These are phyloP conservation scores for Monosporascus cannonballus DNA, from an alignment of 2,329 filamentous ascomycete species.

Conservation along the genomic window DNA sequence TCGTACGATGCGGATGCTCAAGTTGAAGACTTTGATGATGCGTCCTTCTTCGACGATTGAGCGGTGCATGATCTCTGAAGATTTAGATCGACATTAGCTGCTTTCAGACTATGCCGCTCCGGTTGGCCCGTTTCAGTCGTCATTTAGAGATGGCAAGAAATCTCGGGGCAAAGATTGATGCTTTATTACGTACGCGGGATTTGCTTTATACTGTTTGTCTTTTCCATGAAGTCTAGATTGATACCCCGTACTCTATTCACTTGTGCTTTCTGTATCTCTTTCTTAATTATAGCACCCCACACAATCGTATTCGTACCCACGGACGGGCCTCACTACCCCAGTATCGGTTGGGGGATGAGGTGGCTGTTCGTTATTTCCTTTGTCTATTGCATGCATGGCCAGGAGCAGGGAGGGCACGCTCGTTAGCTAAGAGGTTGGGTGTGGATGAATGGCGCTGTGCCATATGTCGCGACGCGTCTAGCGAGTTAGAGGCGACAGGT, in stretches of 20 bases:
- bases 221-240: conserved; percentile 17
- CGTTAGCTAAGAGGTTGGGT: not conserved
- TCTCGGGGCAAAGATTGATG: conserved; percentile 8
- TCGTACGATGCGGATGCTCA: conserved; percentile 58
- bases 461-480: not conserved
- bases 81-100: not conserved
- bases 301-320: not conserved
- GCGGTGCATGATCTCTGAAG: not conserved
- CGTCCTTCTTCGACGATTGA: conserved; percentile 50
- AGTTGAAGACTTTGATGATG: conserved; percentile 53
- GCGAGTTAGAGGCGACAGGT: not conserved
- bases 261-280: not conserved
- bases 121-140: conserved; percentile 6
- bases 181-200: conserved; percentile 7
- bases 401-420: not conserved
- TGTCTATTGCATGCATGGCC: conserved; percentile 2
- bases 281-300: not conserved
- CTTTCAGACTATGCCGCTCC: conserved; percentile 2
- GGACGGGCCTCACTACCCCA: not conserved
- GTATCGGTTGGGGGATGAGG: not conserved
- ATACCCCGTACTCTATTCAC: conserved; percentile 12
- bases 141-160: conserved; percentile 4
- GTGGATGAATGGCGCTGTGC: not conserved
- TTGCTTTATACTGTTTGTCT: conserved; percentile 15
- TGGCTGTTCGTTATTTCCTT: conserved; percentile 7